Conservation (phyloP, 2,329 filamentous ascomycete genomes). For the Trichoderma sp. region DNA sequence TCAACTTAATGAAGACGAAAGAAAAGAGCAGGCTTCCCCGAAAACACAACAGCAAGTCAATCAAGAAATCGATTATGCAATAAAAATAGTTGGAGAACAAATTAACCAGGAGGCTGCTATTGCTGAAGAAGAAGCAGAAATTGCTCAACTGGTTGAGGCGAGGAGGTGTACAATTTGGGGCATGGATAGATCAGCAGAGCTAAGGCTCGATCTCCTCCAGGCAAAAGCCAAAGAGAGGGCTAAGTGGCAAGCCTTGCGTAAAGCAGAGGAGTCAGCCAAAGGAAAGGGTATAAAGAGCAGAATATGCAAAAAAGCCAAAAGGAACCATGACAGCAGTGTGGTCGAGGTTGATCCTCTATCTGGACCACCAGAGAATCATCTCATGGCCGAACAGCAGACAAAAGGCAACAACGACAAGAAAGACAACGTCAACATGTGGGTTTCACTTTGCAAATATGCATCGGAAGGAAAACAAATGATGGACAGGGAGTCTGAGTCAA, state of each 20-base stretch:
- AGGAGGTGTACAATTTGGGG: conserved; percentile 41
- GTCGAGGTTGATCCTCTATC: neutral
- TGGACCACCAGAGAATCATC: neutral
- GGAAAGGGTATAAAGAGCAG: conserved; percentile 35
- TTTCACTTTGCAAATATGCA: neutral
- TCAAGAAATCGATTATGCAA: neutral
- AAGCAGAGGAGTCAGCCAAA: conserved; percentile 37
- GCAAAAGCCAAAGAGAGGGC: neutral
- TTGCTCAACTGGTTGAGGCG: conserved; percentile 47
- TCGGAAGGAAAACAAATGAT: neutral
- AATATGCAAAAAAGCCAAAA: conserved; percentile 40
- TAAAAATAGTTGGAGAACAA: neutral
- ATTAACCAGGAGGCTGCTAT: neutral
- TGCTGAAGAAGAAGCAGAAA: conserved; percentile 40
- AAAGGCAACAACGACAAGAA: neutral
- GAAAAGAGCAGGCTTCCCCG: conserved; percentile 26
- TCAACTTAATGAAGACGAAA: conserved; percentile 24
- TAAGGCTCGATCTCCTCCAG: neutral
- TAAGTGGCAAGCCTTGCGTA: conserved; percentile 19
- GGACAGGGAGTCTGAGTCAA: neutral
- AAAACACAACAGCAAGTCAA: neutral
- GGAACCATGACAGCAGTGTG: neutral
- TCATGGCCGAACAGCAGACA: neutral
- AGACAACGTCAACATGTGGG: neutral
- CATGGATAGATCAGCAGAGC: conserved; percentile 8